Percentiles rank a stretch among this genome's conserved stretches.
phyloP scores from a whole-genome alignment of 768 basidiomycete species.

The Galerina sulciceps region DNA sequence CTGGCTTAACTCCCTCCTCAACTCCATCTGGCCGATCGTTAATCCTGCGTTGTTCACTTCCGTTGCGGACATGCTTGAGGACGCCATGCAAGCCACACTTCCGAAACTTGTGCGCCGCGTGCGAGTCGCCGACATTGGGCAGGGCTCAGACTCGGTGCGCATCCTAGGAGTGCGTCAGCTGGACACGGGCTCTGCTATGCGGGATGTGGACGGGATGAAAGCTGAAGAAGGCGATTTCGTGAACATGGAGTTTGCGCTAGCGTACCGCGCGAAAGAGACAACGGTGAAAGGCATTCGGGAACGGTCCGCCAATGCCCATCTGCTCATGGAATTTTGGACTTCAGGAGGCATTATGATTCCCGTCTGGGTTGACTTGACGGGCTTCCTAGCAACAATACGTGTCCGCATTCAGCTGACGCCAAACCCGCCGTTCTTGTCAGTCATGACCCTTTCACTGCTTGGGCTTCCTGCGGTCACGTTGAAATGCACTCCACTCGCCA shows the following conservation, averaged over 20 bases:
- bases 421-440: constrained; percentile 61
- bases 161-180: constrained; percentile 68
- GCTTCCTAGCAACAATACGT: constrained; percentile 64
- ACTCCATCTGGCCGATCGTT: constrained; percentile 72
- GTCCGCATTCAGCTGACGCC: constrained; percentile 76
- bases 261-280: constrained; percentile 60
- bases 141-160: constrained; percentile 69
- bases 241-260: constrained; percentile 74
- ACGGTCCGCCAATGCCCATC: constrained; percentile 61
- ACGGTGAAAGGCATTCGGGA: constrained; percentile 40
- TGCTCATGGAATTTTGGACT: constrained; percentile 73
- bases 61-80: constrained; percentile 66
- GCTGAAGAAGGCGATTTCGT: constrained; percentile 52
- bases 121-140: constrained; percentile 71
- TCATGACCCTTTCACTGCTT: constrained; percentile 63
- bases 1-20: constrained; percentile 71
- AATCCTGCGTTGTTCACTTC: constrained; percentile 68
- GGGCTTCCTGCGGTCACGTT: constrained; percentile 71
- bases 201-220: constrained; percentile 33
- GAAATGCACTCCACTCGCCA: constrained; percentile 66
- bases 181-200: constrained; percentile 31
- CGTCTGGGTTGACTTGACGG: constrained; percentile 75
- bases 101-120: constrained; percentile 60
- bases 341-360: constrained; percentile 49
- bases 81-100: constrained; percentile 57